Evolutionary conservation across 2,329 filamentous ascomycete species (phyloP).

Genomic region (Colletotrichum navitas): DNA sequence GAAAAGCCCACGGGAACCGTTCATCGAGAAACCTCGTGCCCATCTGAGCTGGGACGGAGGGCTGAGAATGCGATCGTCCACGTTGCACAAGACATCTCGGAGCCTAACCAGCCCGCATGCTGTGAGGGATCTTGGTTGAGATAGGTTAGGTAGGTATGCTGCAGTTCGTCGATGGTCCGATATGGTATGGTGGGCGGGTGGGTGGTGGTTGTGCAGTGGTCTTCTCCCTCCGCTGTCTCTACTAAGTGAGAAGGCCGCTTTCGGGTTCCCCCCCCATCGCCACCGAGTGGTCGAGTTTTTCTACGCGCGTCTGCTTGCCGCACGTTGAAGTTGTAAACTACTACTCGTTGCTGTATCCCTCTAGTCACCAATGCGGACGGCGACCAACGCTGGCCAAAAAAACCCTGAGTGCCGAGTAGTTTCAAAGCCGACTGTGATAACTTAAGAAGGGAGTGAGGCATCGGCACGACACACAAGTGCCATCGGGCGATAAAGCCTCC

Average conservation of each 20-base stretch:
- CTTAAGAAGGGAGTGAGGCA: not conserved
- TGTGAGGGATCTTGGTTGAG: not conserved
- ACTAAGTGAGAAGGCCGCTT: not conserved
- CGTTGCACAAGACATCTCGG: not conserved
- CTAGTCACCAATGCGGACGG: not conserved
- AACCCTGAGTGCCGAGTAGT: not conserved
- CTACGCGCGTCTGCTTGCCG: too few relatives aligned
- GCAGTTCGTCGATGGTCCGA: not conserved
- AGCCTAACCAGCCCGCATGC: not conserved
- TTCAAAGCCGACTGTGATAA: not conserved
- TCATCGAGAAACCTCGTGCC: slow-evolving; percentile 26
- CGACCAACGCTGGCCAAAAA: not conserved
- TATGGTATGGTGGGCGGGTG: not conserved
- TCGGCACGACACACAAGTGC: not conserved
- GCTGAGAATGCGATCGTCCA: slow-evolving; percentile 31
- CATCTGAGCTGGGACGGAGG: slow-evolving; percentile 8
- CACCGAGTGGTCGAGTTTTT: not conserved
- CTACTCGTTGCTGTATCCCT: not conserved
- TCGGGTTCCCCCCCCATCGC: not conserved
- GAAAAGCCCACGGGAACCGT: not conserved
- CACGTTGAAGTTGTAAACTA: not conserved
- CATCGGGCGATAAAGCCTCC: not conserved
- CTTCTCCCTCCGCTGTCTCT: not conserved
- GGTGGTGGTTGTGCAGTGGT: too few relatives aligned
- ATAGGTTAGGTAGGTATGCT: not conserved